A percentile compares a stretch with the other conserved stretches of the same genome.
These are phyloP conservation scores for Plectosphaerella plurivora DNA, from an alignment of 2,329 filamentous ascomycete species.

Conservation along the genomic window DNA sequence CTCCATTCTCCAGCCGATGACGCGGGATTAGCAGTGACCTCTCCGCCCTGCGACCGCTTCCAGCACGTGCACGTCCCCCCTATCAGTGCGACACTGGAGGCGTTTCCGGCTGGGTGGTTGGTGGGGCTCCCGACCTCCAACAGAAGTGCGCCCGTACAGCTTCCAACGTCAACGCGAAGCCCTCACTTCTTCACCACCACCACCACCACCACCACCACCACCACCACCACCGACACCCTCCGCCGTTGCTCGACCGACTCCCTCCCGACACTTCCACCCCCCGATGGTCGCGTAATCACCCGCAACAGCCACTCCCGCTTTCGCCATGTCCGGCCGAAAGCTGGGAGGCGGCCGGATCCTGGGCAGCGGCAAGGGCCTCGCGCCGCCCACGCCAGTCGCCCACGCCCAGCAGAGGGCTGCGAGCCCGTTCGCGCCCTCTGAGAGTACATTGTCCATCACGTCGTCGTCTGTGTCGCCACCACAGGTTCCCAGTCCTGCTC, in stretches of 20 bases:
- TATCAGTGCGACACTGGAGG: no score
- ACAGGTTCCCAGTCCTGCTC: constrained; percentile 32
- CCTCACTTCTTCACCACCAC: no score
- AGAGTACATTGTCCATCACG: constrained; percentile 73
- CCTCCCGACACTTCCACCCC: neutral
- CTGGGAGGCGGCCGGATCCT: constrained; percentile 89
- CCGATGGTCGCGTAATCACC: constrained; percentile 9
- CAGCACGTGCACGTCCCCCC: no score
- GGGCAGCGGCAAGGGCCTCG: constrained; percentile 79
- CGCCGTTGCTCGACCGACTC: neutral
- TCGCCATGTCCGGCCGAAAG: constrained; percentile 73
- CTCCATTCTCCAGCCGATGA: no score
- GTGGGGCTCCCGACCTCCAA: no score
- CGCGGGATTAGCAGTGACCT: no score
- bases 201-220: no score
- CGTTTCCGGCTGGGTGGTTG: no score
- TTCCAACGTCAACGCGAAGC: no score
- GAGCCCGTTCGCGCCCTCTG: constrained; percentile 51
- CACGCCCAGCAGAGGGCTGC: constrained; percentile 36
- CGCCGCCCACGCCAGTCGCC: constrained; percentile 48
- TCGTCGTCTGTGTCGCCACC: constrained; percentile 65
- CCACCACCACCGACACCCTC: no score
- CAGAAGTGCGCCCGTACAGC: no score
- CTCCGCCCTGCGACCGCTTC: no score
- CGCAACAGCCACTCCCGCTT: constrained; percentile 15